Evolutionary conservation across 1,284 basidiomycete genomes (phyloP), one percentile per base, ranked within the genome.

Genomic region (Pseudozyma hubeiensis): DNA sequence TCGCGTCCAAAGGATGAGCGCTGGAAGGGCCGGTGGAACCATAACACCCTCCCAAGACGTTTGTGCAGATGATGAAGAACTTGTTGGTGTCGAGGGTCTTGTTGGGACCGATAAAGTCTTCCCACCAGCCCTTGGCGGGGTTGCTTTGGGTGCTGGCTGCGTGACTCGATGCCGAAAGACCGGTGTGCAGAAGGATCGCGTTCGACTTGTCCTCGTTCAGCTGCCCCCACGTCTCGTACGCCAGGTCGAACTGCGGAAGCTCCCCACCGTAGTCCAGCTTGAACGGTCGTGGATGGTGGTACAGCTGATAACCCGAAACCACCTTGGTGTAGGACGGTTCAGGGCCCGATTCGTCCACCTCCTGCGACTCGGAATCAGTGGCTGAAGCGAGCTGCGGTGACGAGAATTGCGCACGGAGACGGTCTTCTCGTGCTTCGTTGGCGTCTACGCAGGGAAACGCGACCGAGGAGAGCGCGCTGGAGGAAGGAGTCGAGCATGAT

Each of bases 211-310:
- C 83, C 0, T 90, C 87, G 34, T 93, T 93, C 58, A 99, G 90
- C 1, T 88, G 89, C 2, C 96, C 96, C 97, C 97, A 99, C 0
- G 96, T 94, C 86, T 99, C 96, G 88, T 99, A 99, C 0, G 97
- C 97, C 57, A 99, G 88, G 71, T 93, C 89, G 79, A 94, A 93
- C 10, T 53, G 29, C 0, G 92, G 90, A 0, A 99, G 87, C 0
- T 90, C 86, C 0, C 88, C 84, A 0, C 90, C 87, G 49, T 88
- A 88, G 86, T 98, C 97, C 13, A 99, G 88, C 0, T 88, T 87
- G 30, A 97, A 87, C 0, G 91, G 89, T 1, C 85, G 78, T 0
- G 85, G 34, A 59, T 86, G 79, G 60, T 82, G 66, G 78, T 80
- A 86, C 29, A 78, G 45, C 47, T 83, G 50, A 67, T 86, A 87